A percentile compares a stretch with the other conserved stretches of the same genome.
These are phyloP conservation scores for Crataegus laevigata DNA, from an alignment of 306 rosid genomes.

Conservation along the genomic window DNA sequence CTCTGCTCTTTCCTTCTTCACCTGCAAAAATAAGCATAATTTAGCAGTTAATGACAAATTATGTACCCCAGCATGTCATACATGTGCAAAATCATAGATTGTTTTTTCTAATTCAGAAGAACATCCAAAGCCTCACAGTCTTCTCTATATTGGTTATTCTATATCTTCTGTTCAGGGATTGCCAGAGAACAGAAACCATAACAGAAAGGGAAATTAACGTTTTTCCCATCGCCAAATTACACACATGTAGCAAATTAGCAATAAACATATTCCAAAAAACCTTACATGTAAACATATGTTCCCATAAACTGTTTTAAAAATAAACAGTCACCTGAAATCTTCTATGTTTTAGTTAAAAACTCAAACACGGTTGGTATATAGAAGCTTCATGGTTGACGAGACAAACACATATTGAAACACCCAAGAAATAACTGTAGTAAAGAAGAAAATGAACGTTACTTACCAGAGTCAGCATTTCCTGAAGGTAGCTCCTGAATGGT, in stretches of 20 bases:
- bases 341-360: neutral
- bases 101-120: neutral
- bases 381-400: neutral
- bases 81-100: neutral
- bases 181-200: neutral
- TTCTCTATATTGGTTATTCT: neutral
- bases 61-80: neutral
- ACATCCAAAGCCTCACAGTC: neutral
- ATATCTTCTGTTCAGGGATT: neutral
- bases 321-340: neutral
- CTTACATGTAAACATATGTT: neutral
- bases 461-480: constrained; percentile 77
- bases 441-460: constrained; percentile 9
- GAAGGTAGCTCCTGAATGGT: constrained; percentile 90
- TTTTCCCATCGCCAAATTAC: neutral
- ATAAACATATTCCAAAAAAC: neutral
- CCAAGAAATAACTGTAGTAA: neutral
- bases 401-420: neutral
- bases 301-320: neutral
- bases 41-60: neutral
- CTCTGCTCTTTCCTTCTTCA: constrained; percentile 81
- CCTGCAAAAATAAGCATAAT: constrained; percentile 39
- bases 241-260: neutral
- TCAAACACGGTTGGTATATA: neutral
- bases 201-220: neutral